Conservation (phyloP, 2,329 filamentous ascomycete genomes). For the Fusarium udum region DNA sequence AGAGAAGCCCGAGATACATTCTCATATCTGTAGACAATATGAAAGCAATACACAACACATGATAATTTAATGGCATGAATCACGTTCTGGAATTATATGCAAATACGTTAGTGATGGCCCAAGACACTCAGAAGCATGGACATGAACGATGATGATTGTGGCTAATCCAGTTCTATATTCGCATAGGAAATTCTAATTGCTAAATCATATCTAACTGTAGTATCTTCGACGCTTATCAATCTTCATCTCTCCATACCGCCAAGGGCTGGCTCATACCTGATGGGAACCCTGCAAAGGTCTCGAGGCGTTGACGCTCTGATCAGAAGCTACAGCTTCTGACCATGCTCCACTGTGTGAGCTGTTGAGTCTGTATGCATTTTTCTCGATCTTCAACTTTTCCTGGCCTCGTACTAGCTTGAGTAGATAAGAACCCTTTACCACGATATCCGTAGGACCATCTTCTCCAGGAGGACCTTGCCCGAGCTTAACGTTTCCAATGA, state of each 20-base stretch:
- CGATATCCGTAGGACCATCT: conserved; percentile 41
- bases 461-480: conserved; percentile 38
- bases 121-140: background rate
- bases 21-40: background rate
- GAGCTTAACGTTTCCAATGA: conserved; percentile 48
- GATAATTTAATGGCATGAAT: background rate
- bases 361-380: conserved; percentile 25
- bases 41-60: background rate
- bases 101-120: background rate
- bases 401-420: conserved; percentile 39
- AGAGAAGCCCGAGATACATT: background rate
- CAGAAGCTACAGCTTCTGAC: conserved; percentile 7
- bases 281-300: conserved; percentile 8
- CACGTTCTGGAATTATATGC: background rate
- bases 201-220: background rate
- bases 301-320: background rate
- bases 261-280: background rate
- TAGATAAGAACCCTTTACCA: conserved; percentile 46
- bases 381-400: conserved; percentile 20
- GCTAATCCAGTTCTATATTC: conserved; percentile 4
- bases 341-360: conserved; percentile 14
- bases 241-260: background rate
- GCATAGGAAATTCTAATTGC: background rate
- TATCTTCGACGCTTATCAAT: background rate
- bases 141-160: background rate